phyloP scores from a whole-genome alignment of 495 filamentous ascomycete genomes.

The Rostrohypoxylon terebratum region DNA sequence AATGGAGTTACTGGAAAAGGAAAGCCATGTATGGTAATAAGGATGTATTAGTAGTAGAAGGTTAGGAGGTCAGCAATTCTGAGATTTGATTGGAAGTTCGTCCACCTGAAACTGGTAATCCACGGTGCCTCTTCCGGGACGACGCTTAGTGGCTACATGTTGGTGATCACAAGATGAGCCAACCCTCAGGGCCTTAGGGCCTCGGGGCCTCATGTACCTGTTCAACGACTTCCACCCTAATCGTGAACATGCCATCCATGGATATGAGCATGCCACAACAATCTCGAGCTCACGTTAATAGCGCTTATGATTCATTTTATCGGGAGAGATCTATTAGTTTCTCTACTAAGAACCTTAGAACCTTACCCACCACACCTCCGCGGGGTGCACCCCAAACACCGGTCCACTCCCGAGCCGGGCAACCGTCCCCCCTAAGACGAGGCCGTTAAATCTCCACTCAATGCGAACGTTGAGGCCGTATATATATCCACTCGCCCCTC shows the following conservation, averaged over 20 bases:
- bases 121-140: not conserved
- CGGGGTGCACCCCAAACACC: not conserved
- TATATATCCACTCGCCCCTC: not conserved
- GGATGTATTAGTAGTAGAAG: not conserved
- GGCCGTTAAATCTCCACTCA: not conserved
- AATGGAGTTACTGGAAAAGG: not conserved
- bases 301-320: not conserved
- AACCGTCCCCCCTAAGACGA: not conserved
- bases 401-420: not conserved
- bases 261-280: too few relatives aligned
- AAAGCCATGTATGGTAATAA: slow-evolving; percentile 3
- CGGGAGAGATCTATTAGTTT: too few relatives aligned
- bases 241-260: too few relatives aligned
- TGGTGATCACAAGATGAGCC: not conserved
- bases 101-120: not conserved
- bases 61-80: not conserved
- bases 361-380: not conserved
- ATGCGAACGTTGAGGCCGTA: slow-evolving; percentile 7
- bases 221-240: too few relatives aligned
- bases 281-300: not conserved
- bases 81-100: not conserved
- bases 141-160: not conserved
- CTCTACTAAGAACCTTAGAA: not conserved
- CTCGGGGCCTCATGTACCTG: too few relatives aligned
- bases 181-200: too few relatives aligned